A percentile compares a stretch with the other conserved stretches of the same genome.
phyloP scores from a whole-genome alignment of 768 basidiomycete genomes.

The Leccinum olivaceopallidum region DNA sequence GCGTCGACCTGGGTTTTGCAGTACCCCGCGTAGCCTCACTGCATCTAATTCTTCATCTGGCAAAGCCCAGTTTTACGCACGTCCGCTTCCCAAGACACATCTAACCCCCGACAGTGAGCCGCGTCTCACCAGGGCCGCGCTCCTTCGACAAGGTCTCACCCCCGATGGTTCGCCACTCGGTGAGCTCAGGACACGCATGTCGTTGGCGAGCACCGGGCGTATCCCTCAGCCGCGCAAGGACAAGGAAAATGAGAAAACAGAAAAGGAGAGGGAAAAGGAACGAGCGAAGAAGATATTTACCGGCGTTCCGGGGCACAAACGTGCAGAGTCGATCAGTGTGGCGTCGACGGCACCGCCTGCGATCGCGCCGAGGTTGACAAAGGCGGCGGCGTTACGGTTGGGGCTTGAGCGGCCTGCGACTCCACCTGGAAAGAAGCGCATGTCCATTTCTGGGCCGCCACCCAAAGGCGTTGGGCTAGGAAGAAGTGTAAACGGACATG shows the following conservation, averaged over 20 bases:
- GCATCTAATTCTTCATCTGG: slow-evolving; percentile 40
- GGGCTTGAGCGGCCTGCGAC: slow-evolving; percentile 48
- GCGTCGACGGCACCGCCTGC: slow-evolving; percentile 73
- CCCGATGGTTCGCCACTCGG: slow-evolving; percentile 36
- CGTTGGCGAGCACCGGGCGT: slow-evolving; percentile 35
- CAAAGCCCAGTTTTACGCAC: slow-evolving; percentile 62
- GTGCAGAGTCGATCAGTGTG: slow-evolving; percentile 63
- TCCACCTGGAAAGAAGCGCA: slow-evolving; percentile 39
- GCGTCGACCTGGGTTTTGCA: slow-evolving; percentile 23
- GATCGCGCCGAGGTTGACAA: slow-evolving; percentile 74
- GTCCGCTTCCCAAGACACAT: slow-evolving; percentile 62
- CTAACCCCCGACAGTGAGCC: slow-evolving; percentile 69
- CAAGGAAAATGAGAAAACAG: slow-evolving; percentile 39
- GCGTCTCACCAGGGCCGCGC: slow-evolving; percentile 73
- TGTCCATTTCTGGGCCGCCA: slow-evolving; percentile 30
- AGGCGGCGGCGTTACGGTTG: slow-evolving; percentile 68
- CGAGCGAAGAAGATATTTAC: slow-evolving; percentile 63
- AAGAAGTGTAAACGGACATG: slow-evolving; percentile 6
- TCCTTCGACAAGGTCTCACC: slow-evolving; percentile 63
- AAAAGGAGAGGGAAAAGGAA: slow-evolving; percentile 61
- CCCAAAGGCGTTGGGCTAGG: slow-evolving; percentile 10
- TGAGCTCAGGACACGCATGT: slow-evolving; percentile 30
- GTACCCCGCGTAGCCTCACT: slow-evolving; percentile 32
- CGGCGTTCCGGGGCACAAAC: slow-evolving; percentile 83
- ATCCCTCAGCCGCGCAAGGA: slow-evolving; percentile 30